Evolutionary conservation across 257 asterid genomes (phyloP).

Genomic region (Handroanthus guayacan): DNA sequence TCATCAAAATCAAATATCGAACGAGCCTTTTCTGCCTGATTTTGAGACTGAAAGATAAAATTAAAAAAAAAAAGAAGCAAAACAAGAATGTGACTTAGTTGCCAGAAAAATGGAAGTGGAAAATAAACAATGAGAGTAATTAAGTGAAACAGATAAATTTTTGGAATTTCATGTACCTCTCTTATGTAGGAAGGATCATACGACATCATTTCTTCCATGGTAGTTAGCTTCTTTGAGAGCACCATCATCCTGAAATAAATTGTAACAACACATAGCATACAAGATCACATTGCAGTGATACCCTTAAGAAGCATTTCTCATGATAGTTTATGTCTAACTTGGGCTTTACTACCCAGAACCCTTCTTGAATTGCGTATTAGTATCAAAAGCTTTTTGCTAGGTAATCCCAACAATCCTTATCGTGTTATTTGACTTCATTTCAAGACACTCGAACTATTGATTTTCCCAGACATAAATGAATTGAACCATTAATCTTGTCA

Average conservation of each 20-base stretch:
- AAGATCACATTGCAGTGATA: not conserved
- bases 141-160: not conserved
- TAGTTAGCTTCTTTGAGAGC: slow-evolving; percentile 59
- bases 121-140: not conserved
- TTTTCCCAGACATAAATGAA: no score
- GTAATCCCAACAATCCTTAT: no score
- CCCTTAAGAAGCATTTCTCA: no score
- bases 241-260: slow-evolving; percentile 57
- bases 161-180: slow-evolving; percentile 43
- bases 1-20: slow-evolving; percentile 70
- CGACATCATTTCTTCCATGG: slow-evolving; percentile 62
- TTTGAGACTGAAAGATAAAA: not conserved
- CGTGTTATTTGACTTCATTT: no score
- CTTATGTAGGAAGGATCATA: slow-evolving; percentile 61
- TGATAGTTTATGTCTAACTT: no score
- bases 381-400: no score
- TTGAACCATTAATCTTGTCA: no score
- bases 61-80: no score
- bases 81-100: not conserved
- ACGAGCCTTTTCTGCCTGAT: slow-evolving; percentile 66
- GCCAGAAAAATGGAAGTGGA: not conserved
- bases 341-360: no score
- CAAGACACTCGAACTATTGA: no score
- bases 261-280: slow-evolving; percentile 8
- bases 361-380: no score